Conservation (phyloP, 768 basidiomycete genomes). For the Mycena albidolilacea region DNA sequence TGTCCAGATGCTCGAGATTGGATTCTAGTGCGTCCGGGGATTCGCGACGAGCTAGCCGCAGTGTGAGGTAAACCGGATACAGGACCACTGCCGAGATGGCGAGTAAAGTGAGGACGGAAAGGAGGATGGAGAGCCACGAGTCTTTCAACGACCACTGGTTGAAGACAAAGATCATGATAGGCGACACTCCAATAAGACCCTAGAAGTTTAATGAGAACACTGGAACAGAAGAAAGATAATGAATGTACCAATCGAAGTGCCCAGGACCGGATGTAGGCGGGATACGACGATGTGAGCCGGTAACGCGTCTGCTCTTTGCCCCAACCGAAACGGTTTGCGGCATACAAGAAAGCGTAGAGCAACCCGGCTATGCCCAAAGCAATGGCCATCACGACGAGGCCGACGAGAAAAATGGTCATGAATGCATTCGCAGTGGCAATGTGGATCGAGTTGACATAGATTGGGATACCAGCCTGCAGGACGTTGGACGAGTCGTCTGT, state of each 20-base stretch:
- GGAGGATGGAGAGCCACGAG: slow-evolving; percentile 87
- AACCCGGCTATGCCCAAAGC: slow-evolving; percentile 65
- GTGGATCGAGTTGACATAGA: slow-evolving; percentile 82
- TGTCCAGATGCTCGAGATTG: slow-evolving; percentile 52
- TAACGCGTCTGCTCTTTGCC: slow-evolving; percentile 37
- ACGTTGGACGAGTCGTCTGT: slow-evolving; percentile 75
- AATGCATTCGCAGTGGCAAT: slow-evolving; percentile 92
- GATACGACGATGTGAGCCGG: slow-evolving; percentile 49
- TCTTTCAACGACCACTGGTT: slow-evolving; percentile 94
- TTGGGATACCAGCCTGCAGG: slow-evolving; percentile 85
- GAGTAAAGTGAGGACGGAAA: slow-evolving; percentile 81
- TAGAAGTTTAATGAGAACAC: slow-evolving; percentile 43
- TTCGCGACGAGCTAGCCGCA: slow-evolving; percentile 61
- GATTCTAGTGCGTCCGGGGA: slow-evolving; percentile 57
- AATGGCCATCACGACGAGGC: slow-evolving; percentile 78
- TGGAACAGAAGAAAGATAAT: background rate
- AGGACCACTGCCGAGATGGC: slow-evolving; percentile 63
- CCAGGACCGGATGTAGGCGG: slow-evolving; percentile 71
- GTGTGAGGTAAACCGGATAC: slow-evolving; percentile 63
- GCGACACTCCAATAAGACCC: slow-evolving; percentile 77
- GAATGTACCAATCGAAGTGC: slow-evolving; percentile 73
- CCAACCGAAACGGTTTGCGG: slow-evolving; percentile 47
- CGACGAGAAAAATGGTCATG: slow-evolving; percentile 87
- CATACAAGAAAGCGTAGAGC: slow-evolving; percentile 61
- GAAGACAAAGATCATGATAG: slow-evolving; percentile 83